A percentile compares a stretch with the other conserved stretches of the same genome.
These are phyloP conservation scores for Acidiella bohemica DNA, from an alignment of 495 filamentous ascomycete genomes.

Conservation along the genomic window DNA sequence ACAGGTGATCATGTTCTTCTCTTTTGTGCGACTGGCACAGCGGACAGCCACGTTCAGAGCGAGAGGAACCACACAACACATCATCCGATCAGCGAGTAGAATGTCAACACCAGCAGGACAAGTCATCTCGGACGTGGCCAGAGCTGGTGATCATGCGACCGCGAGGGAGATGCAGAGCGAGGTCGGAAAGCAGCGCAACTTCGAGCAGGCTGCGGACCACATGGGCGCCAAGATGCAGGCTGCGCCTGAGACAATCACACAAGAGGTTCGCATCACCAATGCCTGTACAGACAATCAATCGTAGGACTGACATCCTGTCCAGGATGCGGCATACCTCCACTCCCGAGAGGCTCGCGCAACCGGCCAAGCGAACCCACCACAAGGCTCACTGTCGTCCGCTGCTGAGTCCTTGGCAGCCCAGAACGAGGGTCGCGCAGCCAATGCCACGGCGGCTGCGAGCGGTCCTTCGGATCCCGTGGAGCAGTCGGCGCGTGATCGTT, in stretches of 20 bases:
- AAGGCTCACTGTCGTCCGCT: slow-evolving; percentile 8
- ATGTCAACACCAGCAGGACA: slow-evolving; percentile 10
- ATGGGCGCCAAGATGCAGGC: slow-evolving; percentile 15
- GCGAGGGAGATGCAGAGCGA: slow-evolving; percentile 29
- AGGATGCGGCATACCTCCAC: slow-evolving; percentile 17
- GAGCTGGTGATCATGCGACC: slow-evolving; percentile 24
- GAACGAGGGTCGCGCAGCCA: slow-evolving; percentile 9
- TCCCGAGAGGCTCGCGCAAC: slow-evolving; percentile 14
- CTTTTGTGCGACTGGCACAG: no score
- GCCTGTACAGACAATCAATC: not conserved
- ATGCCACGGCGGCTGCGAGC: not conserved
- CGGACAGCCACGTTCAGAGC: not conserved
- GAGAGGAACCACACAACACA: not conserved
- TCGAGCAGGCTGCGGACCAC: slow-evolving; percentile 18
- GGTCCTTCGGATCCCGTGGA: slow-evolving; percentile 12
- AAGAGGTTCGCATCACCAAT: not conserved
- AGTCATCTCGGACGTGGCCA: slow-evolving; percentile 25
- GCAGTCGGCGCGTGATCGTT: slow-evolving; percentile 24
- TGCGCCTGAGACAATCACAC: slow-evolving; percentile 10
- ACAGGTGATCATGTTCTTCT: not conserved
- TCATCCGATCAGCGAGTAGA: slow-evolving; percentile 1
- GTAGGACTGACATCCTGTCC: not conserved
- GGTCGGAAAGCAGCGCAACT: slow-evolving; percentile 15
- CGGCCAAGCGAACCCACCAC: slow-evolving; percentile 5
- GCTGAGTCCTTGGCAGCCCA: slow-evolving; percentile 11